Conservation (phyloP, 2,329 filamentous ascomycete genomes). For the Fusarium miscanthi region DNA sequence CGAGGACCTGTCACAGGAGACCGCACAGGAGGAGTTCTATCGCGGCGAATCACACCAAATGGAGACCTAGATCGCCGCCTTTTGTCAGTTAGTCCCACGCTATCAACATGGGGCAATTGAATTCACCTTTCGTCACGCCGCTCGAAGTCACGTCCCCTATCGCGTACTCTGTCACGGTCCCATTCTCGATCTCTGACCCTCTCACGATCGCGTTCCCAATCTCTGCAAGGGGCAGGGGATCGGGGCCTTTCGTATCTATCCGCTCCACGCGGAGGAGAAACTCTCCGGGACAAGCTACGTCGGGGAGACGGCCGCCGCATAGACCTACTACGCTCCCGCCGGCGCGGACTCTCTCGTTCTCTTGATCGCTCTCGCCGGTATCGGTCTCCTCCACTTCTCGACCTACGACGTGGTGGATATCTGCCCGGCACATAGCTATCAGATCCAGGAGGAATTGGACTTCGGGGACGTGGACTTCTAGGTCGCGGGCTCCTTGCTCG, state of each 20-base stretch:
- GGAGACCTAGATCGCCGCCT: conserved; percentile 68
- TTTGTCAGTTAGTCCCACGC: conserved; percentile 34
- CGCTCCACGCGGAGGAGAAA: conserved; percentile 51
- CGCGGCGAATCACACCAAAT: conserved; percentile 52
- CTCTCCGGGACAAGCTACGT: conserved; percentile 53
- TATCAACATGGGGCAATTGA: background rate
- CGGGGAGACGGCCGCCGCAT: conserved; percentile 53
- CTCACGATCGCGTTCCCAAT: conserved; percentile 51
- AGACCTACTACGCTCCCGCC: conserved; percentile 53
- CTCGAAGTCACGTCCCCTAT: conserved; percentile 52
- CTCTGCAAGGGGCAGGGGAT: conserved; percentile 52
- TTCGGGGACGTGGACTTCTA: conserved; percentile 54
- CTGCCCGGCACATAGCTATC: conserved; percentile 61
- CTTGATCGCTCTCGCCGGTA: conserved; percentile 57
- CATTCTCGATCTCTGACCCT: conserved; percentile 47
- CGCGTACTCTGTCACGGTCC: conserved; percentile 47
- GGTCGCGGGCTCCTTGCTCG: conserved; percentile 52
- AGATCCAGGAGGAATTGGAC: conserved; percentile 52
- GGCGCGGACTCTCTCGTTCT: conserved; percentile 53
- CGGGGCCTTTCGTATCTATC: conserved; percentile 54
- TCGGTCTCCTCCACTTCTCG: conserved; percentile 55
- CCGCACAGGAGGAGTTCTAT: conserved; percentile 48
- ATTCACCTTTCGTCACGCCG: conserved; percentile 57
- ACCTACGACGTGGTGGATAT: conserved; percentile 56
- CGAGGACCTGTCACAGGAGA: conserved; percentile 47